Conservation (phyloP, 2,329 filamentous ascomycete species). For the Albophoma yamanashiensis region DNA sequence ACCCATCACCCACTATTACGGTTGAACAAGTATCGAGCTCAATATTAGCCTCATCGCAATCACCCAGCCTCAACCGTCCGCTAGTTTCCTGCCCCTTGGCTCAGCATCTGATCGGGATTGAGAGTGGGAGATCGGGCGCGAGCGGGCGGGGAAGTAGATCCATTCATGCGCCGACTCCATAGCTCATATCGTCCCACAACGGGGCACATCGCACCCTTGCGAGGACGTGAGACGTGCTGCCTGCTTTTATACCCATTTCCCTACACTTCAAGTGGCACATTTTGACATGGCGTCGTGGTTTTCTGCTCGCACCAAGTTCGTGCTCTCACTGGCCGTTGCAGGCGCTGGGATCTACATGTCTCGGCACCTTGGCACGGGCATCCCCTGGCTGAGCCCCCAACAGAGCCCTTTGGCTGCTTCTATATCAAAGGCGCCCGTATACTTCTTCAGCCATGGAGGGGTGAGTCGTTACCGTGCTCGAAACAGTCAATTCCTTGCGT, state of each 20-base stretch:
- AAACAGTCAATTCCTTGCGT: not conserved
- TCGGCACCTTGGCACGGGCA: not conserved
- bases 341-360: not conserved
- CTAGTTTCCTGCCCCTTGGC: not conserved
- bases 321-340: not conserved
- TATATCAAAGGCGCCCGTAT: slow-evolving; percentile 23
- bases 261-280: not conserved
- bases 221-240: not conserved
- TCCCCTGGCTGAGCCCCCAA: not conserved
- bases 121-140: not conserved
- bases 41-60: not conserved
- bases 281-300: not conserved
- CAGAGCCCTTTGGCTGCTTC: not conserved
- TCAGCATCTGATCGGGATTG: not conserved
- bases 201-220: not conserved
- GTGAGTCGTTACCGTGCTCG: slow-evolving; percentile 14
- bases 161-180: too few species aligned
- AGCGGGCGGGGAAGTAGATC: too few species aligned
- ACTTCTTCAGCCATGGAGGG: slow-evolving; percentile 40
- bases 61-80: not conserved
- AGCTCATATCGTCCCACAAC: not conserved
- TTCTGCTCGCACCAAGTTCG: not conserved
- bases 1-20: not conserved
- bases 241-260: not conserved
- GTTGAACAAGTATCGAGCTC: too few species aligned